Evolutionary conservation across 2,329 filamentous ascomycete genomes (phyloP).

Genomic region (Penicillium psychrosexuale): DNA sequence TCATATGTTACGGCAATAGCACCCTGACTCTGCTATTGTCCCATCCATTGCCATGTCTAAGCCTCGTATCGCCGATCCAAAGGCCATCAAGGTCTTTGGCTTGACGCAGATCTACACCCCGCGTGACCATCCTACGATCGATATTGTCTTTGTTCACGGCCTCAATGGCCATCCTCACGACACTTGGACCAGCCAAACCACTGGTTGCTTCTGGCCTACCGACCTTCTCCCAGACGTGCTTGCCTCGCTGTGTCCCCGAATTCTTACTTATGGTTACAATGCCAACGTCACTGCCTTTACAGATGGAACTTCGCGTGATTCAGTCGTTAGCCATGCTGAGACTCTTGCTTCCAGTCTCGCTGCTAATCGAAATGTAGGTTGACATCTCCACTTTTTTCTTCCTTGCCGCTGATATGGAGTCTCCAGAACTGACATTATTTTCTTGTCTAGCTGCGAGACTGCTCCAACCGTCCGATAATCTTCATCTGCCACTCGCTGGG

Average conservation of each 20-base stretch:
- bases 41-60: conserved; percentile 18
- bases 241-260: conserved; percentile 56
- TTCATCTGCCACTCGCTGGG: conserved; percentile 74
- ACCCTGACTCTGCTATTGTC: background rate
- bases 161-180: conserved; percentile 63
- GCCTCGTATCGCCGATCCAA: conserved; percentile 9
- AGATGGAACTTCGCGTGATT: conserved; percentile 59
- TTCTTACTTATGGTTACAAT: conserved; percentile 73
- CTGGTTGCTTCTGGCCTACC: conserved; percentile 64
- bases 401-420: no score
- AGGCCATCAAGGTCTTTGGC: conserved; percentile 38
- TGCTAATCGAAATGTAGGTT: conserved; percentile 55
- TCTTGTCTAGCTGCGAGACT: conserved; percentile 40
- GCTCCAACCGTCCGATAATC: conserved; percentile 64
- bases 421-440: background rate
- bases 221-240: conserved; percentile 64
- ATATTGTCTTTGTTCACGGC: conserved; percentile 68
- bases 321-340: conserved; percentile 69
- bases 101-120: conserved; percentile 43
- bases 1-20: conserved; percentile 3
- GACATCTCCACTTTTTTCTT: background rate
- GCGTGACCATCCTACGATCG: conserved; percentile 39
- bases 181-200: conserved; percentile 57
- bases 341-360: conserved; percentile 62
- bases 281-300: conserved; percentile 57